Base-by-base conservation (phyloP, 768 basidiomycete species). In the Kwoniella europaea region DNA sequence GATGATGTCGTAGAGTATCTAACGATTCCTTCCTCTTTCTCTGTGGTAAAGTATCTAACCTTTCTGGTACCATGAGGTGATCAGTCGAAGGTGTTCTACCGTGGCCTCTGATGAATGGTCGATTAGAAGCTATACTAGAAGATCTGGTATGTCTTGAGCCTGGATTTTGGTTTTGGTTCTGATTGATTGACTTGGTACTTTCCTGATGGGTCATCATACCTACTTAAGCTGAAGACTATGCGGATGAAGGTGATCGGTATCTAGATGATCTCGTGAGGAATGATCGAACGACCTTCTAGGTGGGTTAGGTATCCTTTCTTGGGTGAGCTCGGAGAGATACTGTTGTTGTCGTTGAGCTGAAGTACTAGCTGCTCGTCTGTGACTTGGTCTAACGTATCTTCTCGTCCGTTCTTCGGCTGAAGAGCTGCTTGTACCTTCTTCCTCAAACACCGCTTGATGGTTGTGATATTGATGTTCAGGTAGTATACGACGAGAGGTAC, bases 21-120 rank as follows among this genome's bases (percentile, higher is more conserved):
- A 63, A 29, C 16, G 67, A 68, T 46, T 63, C 67, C 53, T 62
- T 61, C 50, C 67, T 62, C 27, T 63, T 68, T 27, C 67, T 61
- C 24, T 68, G 60, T 4, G 52, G 50, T 16, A 62, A 61, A 3
- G 67, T 68, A 27, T 68, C 54, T 5, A 63, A n/a, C 22, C 67
- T 53, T 46, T 55, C 67, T 10, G 67, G 67, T 27, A 63, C 67
- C 53, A 63, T 63, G 12, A 68, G 43, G 15, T 56, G 67, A n/a
- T 62, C 67, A 1, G 67, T 62, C 2, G 67, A 68, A 6, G 67
- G 67, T 46, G 60, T 62, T 44, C 67, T 42, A 27, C 65, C 42
- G 41, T 57, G 54, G 5, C 65, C 65, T 57, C 15, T 22, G 52
- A 54, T 53, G 1, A 13, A 52, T 10, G 63, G 46, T 35, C 20